Percentiles rank a stretch among this genome's conserved stretches.
These are phyloP conservation scores for Ophiosphaerella narmari DNA, from an alignment of 2,329 filamentous ascomycete genomes.

Conservation along the genomic window DNA sequence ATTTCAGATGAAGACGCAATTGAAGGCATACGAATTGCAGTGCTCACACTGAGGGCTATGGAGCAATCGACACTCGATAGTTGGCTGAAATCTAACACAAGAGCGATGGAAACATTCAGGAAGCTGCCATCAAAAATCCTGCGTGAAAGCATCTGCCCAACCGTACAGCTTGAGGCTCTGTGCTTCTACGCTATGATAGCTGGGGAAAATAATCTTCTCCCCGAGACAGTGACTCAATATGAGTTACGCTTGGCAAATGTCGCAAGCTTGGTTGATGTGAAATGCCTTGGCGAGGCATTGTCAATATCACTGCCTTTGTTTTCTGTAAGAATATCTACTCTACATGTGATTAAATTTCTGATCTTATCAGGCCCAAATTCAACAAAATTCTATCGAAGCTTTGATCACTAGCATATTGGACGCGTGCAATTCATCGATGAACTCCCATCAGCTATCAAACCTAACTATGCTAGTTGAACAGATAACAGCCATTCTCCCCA, in stretches of 20 bases:
- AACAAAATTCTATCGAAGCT: conserved; percentile 14
- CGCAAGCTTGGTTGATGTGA: conserved; percentile 10
- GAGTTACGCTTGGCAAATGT: conserved; percentile 18
- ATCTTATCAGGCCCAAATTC: conserved; percentile 23
- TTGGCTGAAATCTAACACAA: conserved; percentile 28
- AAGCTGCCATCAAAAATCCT: conserved; percentile 38
- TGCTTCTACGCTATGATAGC: conserved; percentile 36
- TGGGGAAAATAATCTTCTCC: conserved; percentile 19
- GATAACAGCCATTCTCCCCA: conserved; percentile 15
- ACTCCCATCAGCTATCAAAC: conserved; percentile 11
- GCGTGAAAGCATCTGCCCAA: conserved; percentile 18
- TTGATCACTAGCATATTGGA: conserved; percentile 23
- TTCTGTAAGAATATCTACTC: conserved; percentile 23
- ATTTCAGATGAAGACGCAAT: conserved; percentile 33
- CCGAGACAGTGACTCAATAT: conserved; percentile 28
- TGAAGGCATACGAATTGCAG: conserved; percentile 41
- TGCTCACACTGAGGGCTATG: conserved; percentile 28
- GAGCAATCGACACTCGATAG: conserved; percentile 20
- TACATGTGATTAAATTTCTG: not conserved
- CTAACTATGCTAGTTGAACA: conserved; percentile 20
- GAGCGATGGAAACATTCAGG: conserved; percentile 21
- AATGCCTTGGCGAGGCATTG: conserved; percentile 22
- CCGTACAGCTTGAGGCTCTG: conserved; percentile 36
- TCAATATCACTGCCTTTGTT: conserved; percentile 30
- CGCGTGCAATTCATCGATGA: conserved; percentile 9